Evolutionary conservation across 495 filamentous ascomycete species (phyloP), one percentile per base, ranked within the genome.

Genomic region (Geoglossum glabrum): DNA sequence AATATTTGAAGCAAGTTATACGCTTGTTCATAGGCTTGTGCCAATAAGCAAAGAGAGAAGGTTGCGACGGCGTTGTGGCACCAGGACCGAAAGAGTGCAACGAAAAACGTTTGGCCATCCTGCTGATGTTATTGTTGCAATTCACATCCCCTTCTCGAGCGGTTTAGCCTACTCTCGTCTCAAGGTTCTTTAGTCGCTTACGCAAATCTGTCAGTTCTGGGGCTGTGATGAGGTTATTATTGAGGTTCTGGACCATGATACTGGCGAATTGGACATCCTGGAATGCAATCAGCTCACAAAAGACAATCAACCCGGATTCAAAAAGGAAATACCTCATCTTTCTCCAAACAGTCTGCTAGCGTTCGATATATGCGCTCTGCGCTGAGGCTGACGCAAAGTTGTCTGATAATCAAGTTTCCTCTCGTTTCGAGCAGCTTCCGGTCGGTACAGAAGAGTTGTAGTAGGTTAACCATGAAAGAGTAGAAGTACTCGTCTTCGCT

Each of bases 241-340:
- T 99, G 47, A 99, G 74, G 67, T 97, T 96, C 65, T 97, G 93
- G 27, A 99, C 88, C 93, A 99, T 99, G 63, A 97, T 99, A 62
- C 90, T 95, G 19, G 93, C 89, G 69, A 99, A 99, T 66, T 97
- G 93, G 33, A 96, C 76, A 66, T 99, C 92, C 73, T 81, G 50
- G 10, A 49, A 47, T 47, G 13, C 30, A 46, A 45, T 47, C 34
- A 47, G 38, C 40, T 30, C 19, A 50, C 13, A 26, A 50, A 31
- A 11, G 6, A 8, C 43, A 49, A 1, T 19, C 50, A 50, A 19
- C 1, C 10, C 43, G 15, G 0, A 30, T 64, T n/a, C 10, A 2
- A 7, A 11, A 25, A n/a, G 31, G 23, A 8, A 6, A 34, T 7
- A 79, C 78, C 65, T 97, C 90, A 68, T 99, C 93, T 61, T 93